Percentiles rank a stretch among this genome's conserved stretches.
Conservation (phyloP, 2,329 filamentous ascomycete species). For the Fusarium marasasianum region DNA sequence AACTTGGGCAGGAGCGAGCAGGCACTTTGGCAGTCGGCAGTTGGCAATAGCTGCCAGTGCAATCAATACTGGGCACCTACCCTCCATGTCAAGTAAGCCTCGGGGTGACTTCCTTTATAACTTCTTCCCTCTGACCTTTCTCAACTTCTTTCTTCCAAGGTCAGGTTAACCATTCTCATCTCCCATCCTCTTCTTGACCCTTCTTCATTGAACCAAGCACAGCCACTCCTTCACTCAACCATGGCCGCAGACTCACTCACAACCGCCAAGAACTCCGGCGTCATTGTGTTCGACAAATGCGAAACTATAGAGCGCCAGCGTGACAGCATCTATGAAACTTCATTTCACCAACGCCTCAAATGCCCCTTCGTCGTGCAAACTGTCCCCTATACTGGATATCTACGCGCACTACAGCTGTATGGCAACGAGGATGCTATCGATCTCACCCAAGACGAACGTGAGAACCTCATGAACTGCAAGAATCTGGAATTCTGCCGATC, state of each 20-base stretch:
- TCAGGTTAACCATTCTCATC: neutral
- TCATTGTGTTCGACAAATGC: conserved; percentile 6
- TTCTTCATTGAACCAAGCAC: neutral
- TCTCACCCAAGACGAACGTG: neutral
- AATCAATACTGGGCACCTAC: neutral
- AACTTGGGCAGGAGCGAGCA: neutral
- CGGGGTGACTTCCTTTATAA: neutral
- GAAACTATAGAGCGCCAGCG: neutral
- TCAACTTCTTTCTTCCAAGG: neutral
- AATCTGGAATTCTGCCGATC: conserved; percentile 5
- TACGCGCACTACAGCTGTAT: conserved; percentile 15
- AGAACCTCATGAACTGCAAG: neutral
- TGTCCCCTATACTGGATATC: conserved; percentile 13
- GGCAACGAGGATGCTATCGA: conserved; percentile 12
- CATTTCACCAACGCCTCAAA: neutral
- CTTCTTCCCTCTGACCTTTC: neutral
- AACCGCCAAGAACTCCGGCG: neutral
- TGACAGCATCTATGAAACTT: neutral
- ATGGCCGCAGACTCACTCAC: neutral
- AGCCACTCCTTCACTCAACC: neutral
- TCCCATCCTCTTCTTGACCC: neutral
- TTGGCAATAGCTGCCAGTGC: neutral
- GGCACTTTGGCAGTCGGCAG: neutral
- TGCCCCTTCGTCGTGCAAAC: neutral
- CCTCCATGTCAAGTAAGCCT: too few relatives aligned